Evolutionary conservation across 805 yeast genomes (phyloP).

Genomic region (Nakazawaea laoshanensis): DNA sequence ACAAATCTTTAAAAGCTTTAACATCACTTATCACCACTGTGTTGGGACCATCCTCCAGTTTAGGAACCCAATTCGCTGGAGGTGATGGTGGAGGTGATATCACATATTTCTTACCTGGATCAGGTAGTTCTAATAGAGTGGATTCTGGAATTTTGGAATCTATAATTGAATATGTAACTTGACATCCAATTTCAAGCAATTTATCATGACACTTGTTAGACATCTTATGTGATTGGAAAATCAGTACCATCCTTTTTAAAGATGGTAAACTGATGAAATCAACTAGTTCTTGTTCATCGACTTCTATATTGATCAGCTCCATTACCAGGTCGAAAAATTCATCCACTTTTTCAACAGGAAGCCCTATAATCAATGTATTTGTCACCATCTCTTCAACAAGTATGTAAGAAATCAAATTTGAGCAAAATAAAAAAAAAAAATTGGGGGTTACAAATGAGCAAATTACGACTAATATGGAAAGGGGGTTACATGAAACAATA

Average conservation of each 20-base stretch:
- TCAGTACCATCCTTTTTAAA: constrained; percentile 18
- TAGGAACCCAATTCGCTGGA: constrained; percentile 10
- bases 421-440: constrained; percentile 3
- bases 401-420: too few relatives aligned
- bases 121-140: constrained; percentile 10
- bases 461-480: neutral
- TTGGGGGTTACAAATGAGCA: neutral
- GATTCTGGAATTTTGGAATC: constrained; percentile 8
- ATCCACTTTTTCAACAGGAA: too few relatives aligned
- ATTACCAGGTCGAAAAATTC: neutral
- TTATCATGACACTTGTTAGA: constrained; percentile 13
- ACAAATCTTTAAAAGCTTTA: constrained; percentile 8
- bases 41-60: constrained; percentile 9
- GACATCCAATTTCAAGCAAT: constrained; percentile 14
- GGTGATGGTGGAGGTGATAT: constrained; percentile 13
- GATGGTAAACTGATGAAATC: constrained; percentile 17
- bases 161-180: constrained; percentile 2
- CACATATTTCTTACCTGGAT: constrained; percentile 11
- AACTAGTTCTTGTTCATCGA: constrained; percentile 15
- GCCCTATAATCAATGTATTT: constrained; percentile 2
- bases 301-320: constrained; percentile 6
- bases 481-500: too few relatives aligned
- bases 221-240: constrained; percentile 14
- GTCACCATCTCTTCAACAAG: too few relatives aligned
- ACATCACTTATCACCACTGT: constrained; percentile 7